phyloP scores from a whole-genome alignment of 2,329 filamentous ascomycete species.

The Teratosphaeria destructans region DNA sequence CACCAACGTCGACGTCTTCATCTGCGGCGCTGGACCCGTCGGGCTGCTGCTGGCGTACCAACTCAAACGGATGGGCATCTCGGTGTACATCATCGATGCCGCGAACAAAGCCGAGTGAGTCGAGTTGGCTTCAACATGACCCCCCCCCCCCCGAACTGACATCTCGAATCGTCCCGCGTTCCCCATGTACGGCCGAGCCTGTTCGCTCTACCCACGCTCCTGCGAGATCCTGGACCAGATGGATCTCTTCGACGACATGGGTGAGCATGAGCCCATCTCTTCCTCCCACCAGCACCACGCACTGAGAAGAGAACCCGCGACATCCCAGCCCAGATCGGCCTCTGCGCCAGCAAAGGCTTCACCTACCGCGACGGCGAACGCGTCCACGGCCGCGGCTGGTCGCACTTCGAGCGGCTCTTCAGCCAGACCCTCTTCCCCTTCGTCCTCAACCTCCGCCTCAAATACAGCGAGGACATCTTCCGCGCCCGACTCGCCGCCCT shows the following conservation, averaged over 20 bases:
- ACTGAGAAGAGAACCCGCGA: not conserved
- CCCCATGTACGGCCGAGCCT: slow-evolving; percentile 40
- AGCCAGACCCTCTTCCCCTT: slow-evolving; percentile 42
- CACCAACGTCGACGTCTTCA: slow-evolving; percentile 6
- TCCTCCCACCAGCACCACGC: no score
- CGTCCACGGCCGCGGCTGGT: slow-evolving; percentile 24
- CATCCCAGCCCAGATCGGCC: not conserved
- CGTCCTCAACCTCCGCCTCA: slow-evolving; percentile 45
- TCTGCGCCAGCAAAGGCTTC: not conserved
- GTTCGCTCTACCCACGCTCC: slow-evolving; percentile 43
- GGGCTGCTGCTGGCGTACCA: slow-evolving; percentile 37
- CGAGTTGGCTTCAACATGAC: not conserved
- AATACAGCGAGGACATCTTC: slow-evolving; percentile 45
- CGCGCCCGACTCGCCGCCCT: slow-evolving; percentile 29
- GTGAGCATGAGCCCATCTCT: not conserved
- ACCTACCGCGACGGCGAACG: slow-evolving; percentile 41
- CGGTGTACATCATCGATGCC: slow-evolving; percentile 41
- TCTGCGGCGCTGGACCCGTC: slow-evolving; percentile 9
- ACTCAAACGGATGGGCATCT: slow-evolving; percentile 32
- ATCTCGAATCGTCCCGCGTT: slow-evolving; percentile 26
- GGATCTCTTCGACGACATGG: slow-evolving; percentile 32
- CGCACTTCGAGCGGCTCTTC: slow-evolving; percentile 9
- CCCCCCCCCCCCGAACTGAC: not conserved
- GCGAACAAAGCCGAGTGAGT: slow-evolving; percentile 32
- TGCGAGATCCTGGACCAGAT: slow-evolving; percentile 45